A percentile compares a stretch with the other conserved stretches of the same genome.
phyloP scores from a whole-genome alignment of 306 rosid genomes.

The Psophocarpus tetragonolobus region DNA sequence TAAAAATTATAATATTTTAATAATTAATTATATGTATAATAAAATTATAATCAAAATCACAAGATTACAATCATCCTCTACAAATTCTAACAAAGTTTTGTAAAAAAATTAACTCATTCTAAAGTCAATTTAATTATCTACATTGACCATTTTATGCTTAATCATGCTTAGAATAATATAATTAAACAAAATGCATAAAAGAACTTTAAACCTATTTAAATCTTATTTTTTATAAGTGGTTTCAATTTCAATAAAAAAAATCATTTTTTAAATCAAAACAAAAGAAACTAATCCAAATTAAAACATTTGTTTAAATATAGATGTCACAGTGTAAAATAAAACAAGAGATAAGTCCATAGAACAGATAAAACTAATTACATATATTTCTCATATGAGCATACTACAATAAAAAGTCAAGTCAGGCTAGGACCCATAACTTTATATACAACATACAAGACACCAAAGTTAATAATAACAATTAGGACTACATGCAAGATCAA shows the following conservation, averaged over 20 bases:
- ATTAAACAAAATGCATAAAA: not conserved
- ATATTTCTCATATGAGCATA: not conserved
- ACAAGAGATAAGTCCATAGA: not conserved
- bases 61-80: no score
- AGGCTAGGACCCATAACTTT: not conserved
- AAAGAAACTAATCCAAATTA: not conserved
- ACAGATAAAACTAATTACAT: conserved; percentile 12
- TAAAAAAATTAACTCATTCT: no score
- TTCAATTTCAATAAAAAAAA: not conserved
- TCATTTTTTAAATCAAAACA: not conserved
- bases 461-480: not conserved
- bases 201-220: not conserved
- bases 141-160: no score
- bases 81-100: not conserved
- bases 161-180: not conserved
- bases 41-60: no score
- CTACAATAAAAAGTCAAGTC: not conserved
- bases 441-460: conserved; percentile 32
- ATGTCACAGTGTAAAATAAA: not conserved
- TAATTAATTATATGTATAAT: no score
- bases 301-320: not conserved
- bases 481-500: conserved; percentile 21
- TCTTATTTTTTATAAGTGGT: not conserved
- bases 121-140: not conserved
- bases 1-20: no score